A percentile compares a stretch with the other conserved stretches of the same genome.
phyloP scores from a whole-genome alignment of 23 red algal genomes.

The Gracilaria gracilis region DNA sequence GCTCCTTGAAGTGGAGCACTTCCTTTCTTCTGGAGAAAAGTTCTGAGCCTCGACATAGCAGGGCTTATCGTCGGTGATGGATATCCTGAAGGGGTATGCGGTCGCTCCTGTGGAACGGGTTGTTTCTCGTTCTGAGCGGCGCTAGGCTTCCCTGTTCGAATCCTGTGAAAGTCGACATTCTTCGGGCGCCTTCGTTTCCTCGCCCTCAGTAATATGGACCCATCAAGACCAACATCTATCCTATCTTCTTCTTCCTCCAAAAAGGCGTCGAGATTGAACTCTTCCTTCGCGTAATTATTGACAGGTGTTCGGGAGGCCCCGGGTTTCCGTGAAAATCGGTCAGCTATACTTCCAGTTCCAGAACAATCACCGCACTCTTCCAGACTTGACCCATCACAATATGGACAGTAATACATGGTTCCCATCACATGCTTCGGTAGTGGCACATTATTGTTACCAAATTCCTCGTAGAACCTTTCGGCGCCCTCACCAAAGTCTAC shows the following conservation, averaged over 20 bases:
- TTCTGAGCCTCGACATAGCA: neutral
- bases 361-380: slow-evolving; percentile 66
- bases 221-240: slow-evolving; percentile 56
- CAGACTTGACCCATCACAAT: slow-evolving; percentile 62
- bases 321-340: neutral
- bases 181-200: neutral
- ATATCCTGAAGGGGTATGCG: neutral
- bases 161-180: neutral
- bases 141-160: neutral
- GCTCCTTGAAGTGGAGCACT: neutral
- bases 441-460: slow-evolving; percentile 29
- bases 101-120: neutral
- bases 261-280: slow-evolving; percentile 38
- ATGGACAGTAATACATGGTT: slow-evolving; percentile 79
- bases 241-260: slow-evolving; percentile 37
- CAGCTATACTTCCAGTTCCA: slow-evolving; percentile 56
- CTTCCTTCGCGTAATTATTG: slow-evolving; percentile 23
- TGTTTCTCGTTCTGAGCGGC: neutral
- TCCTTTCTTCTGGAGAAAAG: neutral
- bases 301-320: slow-evolving; percentile 37
- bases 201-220: slow-evolving; percentile 39
- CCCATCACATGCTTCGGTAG: slow-evolving; percentile 75
- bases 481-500: slow-evolving; percentile 74
- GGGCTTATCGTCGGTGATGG: neutral
- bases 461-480: slow-evolving; percentile 52